Evolutionary conservation across 441 rosid species (phyloP).

Genomic region (Bocquillonia castaneifolia): DNA sequence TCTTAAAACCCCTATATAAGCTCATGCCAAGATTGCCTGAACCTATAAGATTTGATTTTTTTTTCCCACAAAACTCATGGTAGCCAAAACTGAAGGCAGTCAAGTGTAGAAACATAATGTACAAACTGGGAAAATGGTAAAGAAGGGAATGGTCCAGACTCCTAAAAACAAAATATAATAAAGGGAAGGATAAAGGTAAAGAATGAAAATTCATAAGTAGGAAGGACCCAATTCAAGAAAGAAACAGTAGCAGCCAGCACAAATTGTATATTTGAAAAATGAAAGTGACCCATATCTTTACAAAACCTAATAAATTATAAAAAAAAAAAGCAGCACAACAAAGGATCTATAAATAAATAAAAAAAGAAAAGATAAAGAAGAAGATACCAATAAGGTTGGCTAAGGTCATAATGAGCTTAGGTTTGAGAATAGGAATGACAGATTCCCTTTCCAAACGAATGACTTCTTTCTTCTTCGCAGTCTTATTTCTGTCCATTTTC

Average conservation of each 20-base stretch:
- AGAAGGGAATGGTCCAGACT: too few species aligned
- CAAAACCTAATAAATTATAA: neutral
- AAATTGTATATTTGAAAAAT: neutral
- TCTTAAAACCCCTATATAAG: neutral
- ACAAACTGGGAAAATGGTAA: neutral
- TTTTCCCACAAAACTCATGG: neutral
- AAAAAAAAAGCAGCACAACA: neutral
- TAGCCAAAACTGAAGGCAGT: neutral
- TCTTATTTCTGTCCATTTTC: slow-evolving; percentile 6
- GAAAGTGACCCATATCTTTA: neutral
- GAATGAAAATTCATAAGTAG: neutral
- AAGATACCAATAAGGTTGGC: slow-evolving; percentile 68
- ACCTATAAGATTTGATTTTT: neutral
- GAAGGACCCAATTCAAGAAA: neutral
- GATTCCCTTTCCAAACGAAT: slow-evolving; percentile 84
- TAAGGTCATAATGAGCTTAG: slow-evolving; percentile 67
- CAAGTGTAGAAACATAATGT: neutral
- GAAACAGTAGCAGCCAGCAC: neutral
- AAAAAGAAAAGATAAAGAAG: neutral
- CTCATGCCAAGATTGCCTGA: neutral
- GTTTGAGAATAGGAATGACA: slow-evolving; percentile 82
- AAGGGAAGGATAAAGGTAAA: neutral
- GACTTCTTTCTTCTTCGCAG: slow-evolving; percentile 56
- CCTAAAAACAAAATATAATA: neutral
- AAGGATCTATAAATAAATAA: too few species aligned